These are phyloP conservation scores for Ophiostoma sp. DNA, from an alignment of 2,329 filamentous ascomycete species.

Conservation along the genomic window DNA sequence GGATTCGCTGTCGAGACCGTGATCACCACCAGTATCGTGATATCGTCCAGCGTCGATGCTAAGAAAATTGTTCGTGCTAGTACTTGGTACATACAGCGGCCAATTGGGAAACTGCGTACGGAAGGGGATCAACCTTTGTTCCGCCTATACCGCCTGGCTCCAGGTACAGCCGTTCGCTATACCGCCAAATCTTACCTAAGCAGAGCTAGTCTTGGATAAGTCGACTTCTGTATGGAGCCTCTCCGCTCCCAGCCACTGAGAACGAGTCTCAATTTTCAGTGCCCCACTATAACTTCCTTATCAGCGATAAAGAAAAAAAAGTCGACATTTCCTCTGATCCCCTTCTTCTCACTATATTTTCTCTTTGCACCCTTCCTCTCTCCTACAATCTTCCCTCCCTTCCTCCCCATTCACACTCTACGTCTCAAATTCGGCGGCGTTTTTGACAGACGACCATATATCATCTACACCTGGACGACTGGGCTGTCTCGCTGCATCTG, in stretches of 20 bases:
- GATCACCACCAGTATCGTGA: constrained; percentile 2
- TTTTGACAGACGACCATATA: not conserved
- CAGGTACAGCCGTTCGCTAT: not conserved
- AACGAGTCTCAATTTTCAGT: constrained; percentile 2
- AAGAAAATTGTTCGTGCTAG: constrained; percentile 22
- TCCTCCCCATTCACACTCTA: not conserved
- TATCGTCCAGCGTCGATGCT: constrained; percentile 14
- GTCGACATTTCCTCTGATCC: constrained; percentile 11
- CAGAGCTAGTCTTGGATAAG: not conserved
- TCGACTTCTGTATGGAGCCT: not conserved
- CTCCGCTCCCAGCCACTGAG: constrained; percentile 21
- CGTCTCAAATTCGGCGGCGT: constrained; percentile 23
- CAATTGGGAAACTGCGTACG: constrained; percentile 5
- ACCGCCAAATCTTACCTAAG: not conserved
- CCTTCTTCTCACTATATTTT: constrained; percentile 15
- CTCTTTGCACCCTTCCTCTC: constrained; percentile 7
- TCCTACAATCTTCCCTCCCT: constrained; percentile 8
- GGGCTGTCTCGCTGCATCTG: constrained; percentile 17
- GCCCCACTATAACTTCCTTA: constrained; percentile 25
- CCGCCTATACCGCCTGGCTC: not conserved
- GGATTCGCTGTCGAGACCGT: not conserved
- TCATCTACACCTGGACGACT: not conserved
- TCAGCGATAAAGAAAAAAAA: constrained; percentile 27
- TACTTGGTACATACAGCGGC: not conserved
- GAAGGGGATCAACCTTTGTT: constrained; percentile 20